These are phyloP conservation scores for Colletotrichum incanum DNA, from an alignment of 2,329 filamentous ascomycete genomes.

Conservation along the genomic window DNA sequence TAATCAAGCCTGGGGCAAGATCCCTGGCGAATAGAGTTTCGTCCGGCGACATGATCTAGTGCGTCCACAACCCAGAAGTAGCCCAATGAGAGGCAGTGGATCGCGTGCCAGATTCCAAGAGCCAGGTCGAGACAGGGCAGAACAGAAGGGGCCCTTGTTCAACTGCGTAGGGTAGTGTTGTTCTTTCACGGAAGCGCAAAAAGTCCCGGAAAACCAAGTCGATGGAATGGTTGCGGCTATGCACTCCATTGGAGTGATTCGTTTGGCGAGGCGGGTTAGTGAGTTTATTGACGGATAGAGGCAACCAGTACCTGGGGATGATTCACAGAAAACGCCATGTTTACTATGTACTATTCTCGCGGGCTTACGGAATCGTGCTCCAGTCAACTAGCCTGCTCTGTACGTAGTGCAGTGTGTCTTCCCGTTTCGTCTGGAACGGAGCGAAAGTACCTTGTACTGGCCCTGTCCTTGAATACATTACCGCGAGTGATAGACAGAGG, in stretches of 20 bases:
- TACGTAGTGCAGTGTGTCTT: not conserved
- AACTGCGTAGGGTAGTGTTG: not conserved
- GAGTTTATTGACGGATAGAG: slow-evolving; percentile 13
- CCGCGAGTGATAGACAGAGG: slow-evolving; percentile 17
- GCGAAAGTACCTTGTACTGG: slow-evolving; percentile 35
- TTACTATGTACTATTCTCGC: slow-evolving; percentile 3
- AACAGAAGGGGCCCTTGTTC: slow-evolving; percentile 5
- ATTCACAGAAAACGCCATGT: slow-evolving; percentile 20
- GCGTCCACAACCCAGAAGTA: slow-evolving; percentile 2
- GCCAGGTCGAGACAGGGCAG: slow-evolving; percentile 9
- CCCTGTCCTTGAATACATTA: slow-evolving; percentile 25
- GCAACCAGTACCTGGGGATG: slow-evolving; percentile 14
- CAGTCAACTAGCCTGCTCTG: slow-evolving; percentile 19
- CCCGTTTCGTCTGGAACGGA: slow-evolving; percentile 28
- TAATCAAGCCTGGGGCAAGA: slow-evolving; percentile 6
- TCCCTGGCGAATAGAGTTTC: slow-evolving; percentile 18
- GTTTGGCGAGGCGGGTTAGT: slow-evolving; percentile 36
- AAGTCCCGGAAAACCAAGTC: slow-evolving; percentile 24
- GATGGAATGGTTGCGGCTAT: slow-evolving; percentile 31
- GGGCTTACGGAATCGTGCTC: slow-evolving; percentile 7
- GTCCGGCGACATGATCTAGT: slow-evolving; percentile 1
- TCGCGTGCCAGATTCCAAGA: slow-evolving; percentile 24
- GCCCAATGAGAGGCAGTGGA: slow-evolving; percentile 11
- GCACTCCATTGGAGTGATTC: slow-evolving; percentile 37
- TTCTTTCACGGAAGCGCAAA: slow-evolving; percentile 36